Conservation (phyloP, 2,329 filamentous ascomycete species). For the Cladorrhinum sp. region DNA sequence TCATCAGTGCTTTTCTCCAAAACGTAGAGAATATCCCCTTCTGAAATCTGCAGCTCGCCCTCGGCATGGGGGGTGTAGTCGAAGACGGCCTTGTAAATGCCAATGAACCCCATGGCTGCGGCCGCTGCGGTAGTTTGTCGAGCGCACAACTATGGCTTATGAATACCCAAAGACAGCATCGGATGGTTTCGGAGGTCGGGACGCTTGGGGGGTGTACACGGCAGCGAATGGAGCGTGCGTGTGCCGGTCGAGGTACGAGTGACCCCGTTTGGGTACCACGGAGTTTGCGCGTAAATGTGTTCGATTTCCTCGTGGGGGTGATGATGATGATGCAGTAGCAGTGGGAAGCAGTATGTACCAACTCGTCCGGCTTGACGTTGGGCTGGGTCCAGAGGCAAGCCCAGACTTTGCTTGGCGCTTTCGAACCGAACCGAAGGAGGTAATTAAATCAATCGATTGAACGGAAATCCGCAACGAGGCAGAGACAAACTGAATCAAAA, state of each 20-base stretch:
- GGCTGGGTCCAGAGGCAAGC: neutral
- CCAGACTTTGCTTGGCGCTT: neutral
- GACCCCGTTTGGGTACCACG: neutral
- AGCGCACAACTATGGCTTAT: neutral
- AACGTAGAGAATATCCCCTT: conserved; percentile 86
- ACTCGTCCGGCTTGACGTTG: neutral
- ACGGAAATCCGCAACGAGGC: neutral
- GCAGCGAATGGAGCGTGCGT: neutral
- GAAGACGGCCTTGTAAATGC: conserved; percentile 86
- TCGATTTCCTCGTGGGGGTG: neutral
- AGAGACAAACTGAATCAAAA: neutral
- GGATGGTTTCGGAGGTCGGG: neutral
- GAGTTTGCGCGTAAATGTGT: neutral
- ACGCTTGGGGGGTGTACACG: too few species aligned
- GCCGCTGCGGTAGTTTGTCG: neutral
- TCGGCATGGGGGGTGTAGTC: conserved; percentile 86
- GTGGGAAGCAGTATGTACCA: neutral
- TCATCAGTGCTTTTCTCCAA: conserved; percentile 74
- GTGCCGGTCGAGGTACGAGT: neutral
- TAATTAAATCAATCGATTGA: neutral
- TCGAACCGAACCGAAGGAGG: neutral
- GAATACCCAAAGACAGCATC: neutral
- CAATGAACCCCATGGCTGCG: conserved; percentile 78
- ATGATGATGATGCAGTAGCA: neutral
- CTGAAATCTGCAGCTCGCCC: conserved; percentile 78